Evolutionary conservation across 1,139 yeast genomes (phyloP).

Genomic region (Taiozyma onychis): DNA sequence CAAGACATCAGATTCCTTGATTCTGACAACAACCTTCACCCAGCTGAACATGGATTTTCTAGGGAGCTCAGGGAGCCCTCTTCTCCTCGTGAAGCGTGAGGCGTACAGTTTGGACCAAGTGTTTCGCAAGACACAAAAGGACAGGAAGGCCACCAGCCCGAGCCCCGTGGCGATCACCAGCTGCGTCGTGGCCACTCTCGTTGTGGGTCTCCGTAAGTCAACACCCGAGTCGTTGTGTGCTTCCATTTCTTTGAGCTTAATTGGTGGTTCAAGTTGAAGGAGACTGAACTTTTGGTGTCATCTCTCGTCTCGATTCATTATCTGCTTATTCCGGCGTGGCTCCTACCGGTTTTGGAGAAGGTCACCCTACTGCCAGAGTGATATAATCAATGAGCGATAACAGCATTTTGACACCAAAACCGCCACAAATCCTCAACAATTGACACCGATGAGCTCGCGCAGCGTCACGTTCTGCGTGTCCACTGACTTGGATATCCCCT

Average conservation of each 20-base stretch:
- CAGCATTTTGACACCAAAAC: not conserved
- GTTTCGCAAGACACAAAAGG: conserved; percentile 59
- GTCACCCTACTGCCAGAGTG: not conserved
- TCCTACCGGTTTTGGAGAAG: not conserved
- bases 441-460: conserved; percentile 22
- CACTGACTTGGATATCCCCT: conserved; percentile 59
- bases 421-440: not conserved
- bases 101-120: conserved; percentile 72
- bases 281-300: not conserved
- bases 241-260: not conserved
- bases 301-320: not conserved
- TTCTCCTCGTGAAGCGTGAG: conserved; percentile 36
- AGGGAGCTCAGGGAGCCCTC: conserved; percentile 39
- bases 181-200: conserved; percentile 43
- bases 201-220: conserved; percentile 36
- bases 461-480: conserved; percentile 70
- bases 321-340: not conserved
- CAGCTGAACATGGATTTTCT: conserved; percentile 64
- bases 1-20: conserved; percentile 70
- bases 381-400: not conserved
- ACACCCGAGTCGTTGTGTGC: conserved; percentile 11
- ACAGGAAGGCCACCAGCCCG: conserved; percentile 58
- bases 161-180: conserved; percentile 53
- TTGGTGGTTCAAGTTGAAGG: not conserved
- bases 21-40: conserved; percentile 59